Percentiles rank a stretch among this genome's conserved stretches.
phyloP scores from a whole-genome alignment of 164 flowering plant species.

The Aristolochia fimbriata region DNA sequence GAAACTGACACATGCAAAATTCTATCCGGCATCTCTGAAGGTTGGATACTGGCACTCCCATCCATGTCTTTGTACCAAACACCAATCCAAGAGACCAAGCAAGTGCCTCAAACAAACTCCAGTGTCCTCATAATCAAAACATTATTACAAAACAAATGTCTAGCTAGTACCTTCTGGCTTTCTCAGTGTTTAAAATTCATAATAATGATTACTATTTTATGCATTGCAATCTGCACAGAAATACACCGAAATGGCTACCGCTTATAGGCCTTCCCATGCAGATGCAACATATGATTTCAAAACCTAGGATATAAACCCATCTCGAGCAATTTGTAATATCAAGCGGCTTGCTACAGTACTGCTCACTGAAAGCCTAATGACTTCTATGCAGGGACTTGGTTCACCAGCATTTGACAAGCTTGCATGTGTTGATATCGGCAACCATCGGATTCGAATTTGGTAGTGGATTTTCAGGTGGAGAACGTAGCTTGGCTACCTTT shows the following conservation, averaged over 20 bases:
- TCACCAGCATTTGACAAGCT: slow-evolving; percentile 97
- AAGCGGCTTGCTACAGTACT: no score
- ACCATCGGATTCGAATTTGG: slow-evolving; percentile 94
- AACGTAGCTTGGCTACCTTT: background rate
- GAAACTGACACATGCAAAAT: slow-evolving; percentile 93
- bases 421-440: slow-evolving; percentile 87
- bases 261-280: slow-evolving; percentile 98
- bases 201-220: no score
- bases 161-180: no score
- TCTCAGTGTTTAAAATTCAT: no score
- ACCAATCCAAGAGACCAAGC: slow-evolving; percentile 95
- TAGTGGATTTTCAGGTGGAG: slow-evolving; percentile 88
- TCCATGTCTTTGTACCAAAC: slow-evolving; percentile 80
- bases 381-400: slow-evolving; percentile 69
- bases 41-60: slow-evolving; percentile 71
- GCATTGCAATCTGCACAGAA: slow-evolving; percentile 35
- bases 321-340: no score
- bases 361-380: no score
- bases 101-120: slow-evolving; percentile 21
- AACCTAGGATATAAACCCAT: no score
- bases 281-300: slow-evolving; percentile 98
- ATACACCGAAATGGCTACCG: slow-evolving; percentile 79
- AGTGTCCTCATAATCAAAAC: no score
- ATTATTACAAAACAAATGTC: no score
- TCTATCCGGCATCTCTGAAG: slow-evolving; percentile 76